A percentile compares a stretch with the other conserved stretches of the same genome.
Evolutionary conservation across 371 early-diverging fungal species (phyloP).

Genomic region (Actinomucor elegans): DNA sequence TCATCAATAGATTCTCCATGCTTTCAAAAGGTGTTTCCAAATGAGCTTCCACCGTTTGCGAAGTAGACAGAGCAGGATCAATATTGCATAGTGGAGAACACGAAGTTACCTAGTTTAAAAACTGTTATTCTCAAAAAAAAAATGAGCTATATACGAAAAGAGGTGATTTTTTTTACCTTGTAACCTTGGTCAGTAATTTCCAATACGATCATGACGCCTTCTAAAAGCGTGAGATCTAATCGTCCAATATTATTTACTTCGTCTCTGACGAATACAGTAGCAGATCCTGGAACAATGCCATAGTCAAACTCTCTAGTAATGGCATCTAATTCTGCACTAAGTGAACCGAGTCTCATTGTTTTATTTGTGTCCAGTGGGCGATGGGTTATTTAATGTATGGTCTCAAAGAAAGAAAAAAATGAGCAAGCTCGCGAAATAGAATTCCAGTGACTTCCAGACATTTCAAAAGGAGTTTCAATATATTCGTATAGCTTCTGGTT

Average conservation of each 20-base stretch:
- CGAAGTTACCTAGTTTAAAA: slow-evolving; percentile 23
- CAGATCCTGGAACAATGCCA: slow-evolving; percentile 36
- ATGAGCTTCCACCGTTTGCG: slow-evolving; percentile 14
- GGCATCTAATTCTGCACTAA: slow-evolving; percentile 27
- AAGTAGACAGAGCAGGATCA: slow-evolving; percentile 5
- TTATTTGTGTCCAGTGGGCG: too few relatives aligned
- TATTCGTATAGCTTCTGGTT: too few relatives aligned
- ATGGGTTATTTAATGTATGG: too few relatives aligned
- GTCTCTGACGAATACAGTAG: slow-evolving; percentile 28
- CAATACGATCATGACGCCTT: slow-evolving; percentile 31
- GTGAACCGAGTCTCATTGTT: slow-evolving; percentile 20
- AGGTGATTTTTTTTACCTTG: slow-evolving; percentile 20
- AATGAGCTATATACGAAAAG: too few relatives aligned
- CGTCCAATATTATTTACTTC: slow-evolving; percentile 21
- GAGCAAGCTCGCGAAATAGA: too few relatives aligned
- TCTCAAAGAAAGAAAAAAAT: too few relatives aligned
- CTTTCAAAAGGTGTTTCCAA: slow-evolving; percentile 26
- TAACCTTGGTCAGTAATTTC: slow-evolving; percentile 29
- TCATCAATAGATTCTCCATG: slow-evolving; percentile 40
- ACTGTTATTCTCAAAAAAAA: too few relatives aligned
- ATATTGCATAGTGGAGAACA: slow-evolving; percentile 24
- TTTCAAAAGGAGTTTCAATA: too few relatives aligned
- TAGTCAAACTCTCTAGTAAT: slow-evolving; percentile 30
- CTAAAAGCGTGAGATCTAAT: slow-evolving; percentile 28
- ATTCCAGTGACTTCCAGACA: too few relatives aligned